Conservation (phyloP, 306 rosid species). For the Quercus gilva region DNA sequence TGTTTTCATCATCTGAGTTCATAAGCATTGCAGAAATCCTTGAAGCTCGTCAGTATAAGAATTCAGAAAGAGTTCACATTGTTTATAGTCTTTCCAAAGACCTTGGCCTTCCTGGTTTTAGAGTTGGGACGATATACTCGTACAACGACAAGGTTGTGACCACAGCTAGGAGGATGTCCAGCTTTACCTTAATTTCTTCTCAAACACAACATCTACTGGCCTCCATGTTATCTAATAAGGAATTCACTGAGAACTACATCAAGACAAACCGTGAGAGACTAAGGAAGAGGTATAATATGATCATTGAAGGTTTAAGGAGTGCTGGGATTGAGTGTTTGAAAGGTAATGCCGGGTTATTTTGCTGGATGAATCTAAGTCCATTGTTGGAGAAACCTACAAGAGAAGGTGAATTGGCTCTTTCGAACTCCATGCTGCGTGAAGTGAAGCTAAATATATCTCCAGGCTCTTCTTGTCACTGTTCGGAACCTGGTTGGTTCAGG, state of each 20-base stretch:
- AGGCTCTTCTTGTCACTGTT: conserved; percentile 85
- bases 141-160: conserved; percentile 83
- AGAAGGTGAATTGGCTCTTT: conserved; percentile 68
- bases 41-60: conserved; percentile 29
- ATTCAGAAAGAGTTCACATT: conserved; percentile 78
- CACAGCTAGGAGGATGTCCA: conserved; percentile 87
- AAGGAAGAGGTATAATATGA: conserved; percentile 63
- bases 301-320: conserved; percentile 59
- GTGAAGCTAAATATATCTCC: conserved; percentile 85
- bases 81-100: conserved; percentile 95
- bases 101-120: conserved; percentile 84
- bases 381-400: conserved; percentile 47
- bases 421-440: conserved; percentile 54
- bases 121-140: conserved; percentile 84
- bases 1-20: conserved; percentile 62
- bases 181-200: conserved; percentile 83
- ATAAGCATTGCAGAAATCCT: conserved; percentile 71
- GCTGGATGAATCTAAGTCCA: conserved; percentile 90
- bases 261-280: conserved; percentile 62
- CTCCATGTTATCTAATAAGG: conserved; percentile 63
- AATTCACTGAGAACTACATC: conserved; percentile 58
- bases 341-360: conserved; percentile 91
- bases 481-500: conserved; percentile 95
- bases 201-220: conserved; percentile 82
- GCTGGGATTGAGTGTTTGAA: conserved; percentile 75